These are phyloP conservation scores for Pseudogymnoascus pannorum DNA, from an alignment of 2,329 filamentous ascomycete species.

Conservation along the genomic window DNA sequence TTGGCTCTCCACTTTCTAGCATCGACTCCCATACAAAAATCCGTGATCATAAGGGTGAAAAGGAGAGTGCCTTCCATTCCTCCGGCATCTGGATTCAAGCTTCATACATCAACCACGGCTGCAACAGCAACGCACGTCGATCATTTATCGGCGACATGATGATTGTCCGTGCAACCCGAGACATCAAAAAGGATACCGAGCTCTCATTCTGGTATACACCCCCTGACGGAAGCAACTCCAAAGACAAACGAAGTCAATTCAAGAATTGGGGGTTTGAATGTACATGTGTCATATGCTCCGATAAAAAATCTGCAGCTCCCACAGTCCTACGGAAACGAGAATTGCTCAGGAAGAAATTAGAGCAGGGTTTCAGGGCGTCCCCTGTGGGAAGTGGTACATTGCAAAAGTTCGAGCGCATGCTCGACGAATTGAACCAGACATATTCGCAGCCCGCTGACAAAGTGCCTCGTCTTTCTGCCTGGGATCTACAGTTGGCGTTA, in stretches of 20 bases:
- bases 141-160: conserved; percentile 49
- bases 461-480: conserved; percentile 23
- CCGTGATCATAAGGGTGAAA: conserved; percentile 33
- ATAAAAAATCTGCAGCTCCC: neutral
- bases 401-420: conserved; percentile 14
- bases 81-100: conserved; percentile 41
- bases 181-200: conserved; percentile 39
- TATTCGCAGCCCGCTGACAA: conserved; percentile 21
- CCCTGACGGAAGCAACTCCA: conserved; percentile 18
- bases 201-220: conserved; percentile 35
- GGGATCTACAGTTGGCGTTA: conserved; percentile 17
- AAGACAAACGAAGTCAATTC: conserved; percentile 26
- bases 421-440: conserved; percentile 18
- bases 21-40: conserved; percentile 10
- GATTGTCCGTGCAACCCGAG: conserved; percentile 39
- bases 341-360: neutral
- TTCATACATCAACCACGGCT: conserved; percentile 47
- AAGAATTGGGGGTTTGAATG: conserved; percentile 37
- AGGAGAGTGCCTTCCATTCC: conserved; percentile 31
- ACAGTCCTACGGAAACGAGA: neutral
- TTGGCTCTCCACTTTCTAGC: conserved; percentile 31
- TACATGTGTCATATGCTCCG: conserved; percentile 26
- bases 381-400: neutral
- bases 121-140: conserved; percentile 42
- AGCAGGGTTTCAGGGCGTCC: neutral